phyloP scores from a whole-genome alignment of 768 basidiomycete genomes.

The Dioszegia hungarica region DNA sequence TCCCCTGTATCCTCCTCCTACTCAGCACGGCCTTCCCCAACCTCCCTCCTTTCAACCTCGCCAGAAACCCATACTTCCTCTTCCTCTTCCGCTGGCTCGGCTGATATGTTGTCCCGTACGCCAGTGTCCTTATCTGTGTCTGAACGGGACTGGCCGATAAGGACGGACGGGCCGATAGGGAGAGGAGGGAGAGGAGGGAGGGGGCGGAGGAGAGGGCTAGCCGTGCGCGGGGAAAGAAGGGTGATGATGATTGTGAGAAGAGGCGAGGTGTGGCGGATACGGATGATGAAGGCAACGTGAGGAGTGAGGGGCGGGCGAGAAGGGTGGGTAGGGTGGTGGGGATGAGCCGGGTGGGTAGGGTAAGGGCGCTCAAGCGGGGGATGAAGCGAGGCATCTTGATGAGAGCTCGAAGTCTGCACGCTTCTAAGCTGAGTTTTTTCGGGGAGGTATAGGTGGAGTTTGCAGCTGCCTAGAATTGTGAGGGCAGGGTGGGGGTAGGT shows the following conservation, averaged over 20 bases:
- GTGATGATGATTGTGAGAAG: neutral
- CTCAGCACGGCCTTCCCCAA: constrained; percentile 68
- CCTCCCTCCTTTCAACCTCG: constrained; percentile 56
- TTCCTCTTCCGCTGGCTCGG: constrained; percentile 92
- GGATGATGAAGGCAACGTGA: neutral
- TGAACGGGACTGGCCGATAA: constrained; percentile 1
- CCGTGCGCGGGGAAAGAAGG: neutral
- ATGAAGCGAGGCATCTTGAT: constrained; percentile 9
- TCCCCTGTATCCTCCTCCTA: constrained; percentile 67
- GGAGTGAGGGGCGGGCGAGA: neutral
- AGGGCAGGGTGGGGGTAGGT: too few relatives aligned
- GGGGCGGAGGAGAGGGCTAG: neutral
- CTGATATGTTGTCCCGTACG: constrained; percentile 86
- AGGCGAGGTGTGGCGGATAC: neutral
- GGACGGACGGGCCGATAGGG: too few relatives aligned
- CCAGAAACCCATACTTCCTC: constrained; percentile 85
- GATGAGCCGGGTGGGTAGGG: neutral
- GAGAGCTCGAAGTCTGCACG: neutral
- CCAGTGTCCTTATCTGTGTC: constrained; percentile 59
- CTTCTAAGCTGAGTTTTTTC: too few relatives aligned
- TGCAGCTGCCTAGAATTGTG: too few relatives aligned
- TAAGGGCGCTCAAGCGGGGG: constrained; percentile 10
- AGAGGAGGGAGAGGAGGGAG: neutral
- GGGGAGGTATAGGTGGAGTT: too few relatives aligned
- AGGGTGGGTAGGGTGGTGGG: neutral